Percentiles rank a stretch among this genome's conserved stretches.
Evolutionary conservation across 192 early-diverging fungal genomes (phyloP).

Genomic region (Podila verticillata): DNA sequence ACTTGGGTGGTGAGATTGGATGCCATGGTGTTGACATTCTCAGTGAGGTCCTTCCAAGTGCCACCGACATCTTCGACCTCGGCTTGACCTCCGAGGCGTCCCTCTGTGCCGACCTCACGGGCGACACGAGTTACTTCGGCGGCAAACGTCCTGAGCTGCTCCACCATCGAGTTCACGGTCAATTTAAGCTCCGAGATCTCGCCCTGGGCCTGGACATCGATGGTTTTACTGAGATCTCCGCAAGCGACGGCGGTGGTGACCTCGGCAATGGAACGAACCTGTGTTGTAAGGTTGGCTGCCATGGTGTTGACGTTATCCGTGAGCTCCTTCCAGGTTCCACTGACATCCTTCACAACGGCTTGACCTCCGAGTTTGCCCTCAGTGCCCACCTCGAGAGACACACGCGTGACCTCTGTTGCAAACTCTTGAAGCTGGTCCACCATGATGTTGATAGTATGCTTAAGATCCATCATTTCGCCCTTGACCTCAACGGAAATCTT

Average conservation of each 20-base stretch:
- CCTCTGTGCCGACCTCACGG: constrained; percentile 76
- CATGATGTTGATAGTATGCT: constrained; percentile 64
- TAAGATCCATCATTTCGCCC: constrained; percentile 67
- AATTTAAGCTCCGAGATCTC: constrained; percentile 66
- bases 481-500: constrained; percentile 60
- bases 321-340: constrained; percentile 60
- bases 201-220: constrained; percentile 57
- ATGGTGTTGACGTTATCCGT: constrained; percentile 65
- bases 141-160: constrained; percentile 70
- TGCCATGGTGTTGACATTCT: constrained; percentile 80
- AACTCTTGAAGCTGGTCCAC: constrained; percentile 60
- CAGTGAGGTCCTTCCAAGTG: constrained; percentile 76
- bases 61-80: constrained; percentile 67
- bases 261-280: constrained; percentile 64
- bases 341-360: constrained; percentile 43
- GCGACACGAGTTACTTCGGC: constrained; percentile 74
- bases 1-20: constrained; percentile 73
- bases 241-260: constrained; percentile 66
- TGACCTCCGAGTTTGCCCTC: constrained; percentile 48
- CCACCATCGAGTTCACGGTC: constrained; percentile 73
- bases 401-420: constrained; percentile 54
- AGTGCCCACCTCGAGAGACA: constrained; percentile 45
- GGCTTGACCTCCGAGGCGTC: constrained; percentile 74
- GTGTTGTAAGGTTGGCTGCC: constrained; percentile 60
- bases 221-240: constrained; percentile 64